Conservation (phyloP, 192 early-diverging fungal species). For the Entophlyctis luteolus region DNA sequence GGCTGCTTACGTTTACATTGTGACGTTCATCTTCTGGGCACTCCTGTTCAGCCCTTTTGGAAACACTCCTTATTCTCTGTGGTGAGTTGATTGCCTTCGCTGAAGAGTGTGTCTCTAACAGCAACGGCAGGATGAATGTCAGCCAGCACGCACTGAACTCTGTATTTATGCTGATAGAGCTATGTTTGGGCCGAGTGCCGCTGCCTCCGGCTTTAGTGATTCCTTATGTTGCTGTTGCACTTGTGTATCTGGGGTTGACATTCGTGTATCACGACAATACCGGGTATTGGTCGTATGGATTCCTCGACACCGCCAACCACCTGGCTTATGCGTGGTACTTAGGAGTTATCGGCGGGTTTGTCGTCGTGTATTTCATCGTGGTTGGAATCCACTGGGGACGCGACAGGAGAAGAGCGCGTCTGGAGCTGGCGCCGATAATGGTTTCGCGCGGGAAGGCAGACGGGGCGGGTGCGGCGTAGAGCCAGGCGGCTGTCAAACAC, state of each 20-base stretch:
- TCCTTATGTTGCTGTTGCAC: not conserved
- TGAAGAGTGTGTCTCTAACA: too few species aligned
- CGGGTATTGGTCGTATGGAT: not conserved
- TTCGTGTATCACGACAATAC: not conserved
- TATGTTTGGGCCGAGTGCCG: not conserved
- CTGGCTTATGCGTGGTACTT: not conserved
- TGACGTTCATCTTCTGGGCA: not conserved
- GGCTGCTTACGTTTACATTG: not conserved
- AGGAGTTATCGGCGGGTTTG: not conserved
- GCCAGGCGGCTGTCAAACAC: too few species aligned
- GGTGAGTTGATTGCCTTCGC: too few species aligned
- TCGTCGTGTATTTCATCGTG: not conserved
- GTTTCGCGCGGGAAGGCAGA: too few species aligned
- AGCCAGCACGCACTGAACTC: slow-evolving; percentile 4
- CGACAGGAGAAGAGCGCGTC: slow-evolving; percentile 8
- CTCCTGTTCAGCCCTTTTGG: too few species aligned
- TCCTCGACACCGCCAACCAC: not conserved
- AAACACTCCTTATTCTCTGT: too few species aligned
- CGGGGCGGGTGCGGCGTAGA: too few species aligned
- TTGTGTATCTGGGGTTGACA: not conserved
- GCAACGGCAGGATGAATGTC: not conserved
- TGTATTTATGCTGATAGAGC: not conserved
- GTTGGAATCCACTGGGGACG: not conserved
- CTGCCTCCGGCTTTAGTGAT: not conserved
- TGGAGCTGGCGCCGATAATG: too few species aligned